Evolutionary conservation across 2,329 filamentous ascomycete genomes (phyloP), one percentile per base, ranked within the genome.

Genomic region (Fusarium nodosum): DNA sequence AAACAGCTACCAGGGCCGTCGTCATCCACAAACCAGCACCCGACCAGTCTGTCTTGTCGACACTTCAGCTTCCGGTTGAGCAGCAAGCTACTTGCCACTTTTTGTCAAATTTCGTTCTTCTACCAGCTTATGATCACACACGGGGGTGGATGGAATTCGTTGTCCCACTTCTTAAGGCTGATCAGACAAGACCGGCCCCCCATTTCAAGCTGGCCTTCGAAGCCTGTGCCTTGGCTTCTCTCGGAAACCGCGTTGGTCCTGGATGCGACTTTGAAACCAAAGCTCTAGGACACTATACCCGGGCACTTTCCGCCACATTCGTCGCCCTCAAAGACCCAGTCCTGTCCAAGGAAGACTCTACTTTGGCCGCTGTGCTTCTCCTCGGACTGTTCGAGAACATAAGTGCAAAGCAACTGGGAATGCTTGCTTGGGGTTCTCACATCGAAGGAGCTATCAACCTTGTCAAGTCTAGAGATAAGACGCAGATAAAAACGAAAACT

Each of bases 401-500:
- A 45, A 84, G 84, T 1, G 84, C 86, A 15, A 85, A 83, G 60
- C 83, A 86, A 54, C 77, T 86, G 51, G 85, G 83, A 34, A 84
- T 85, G 74, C 79, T 85, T 57, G 86, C 87, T 3, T 90, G 88
- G 88, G 87, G 86, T 6, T 87, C 87, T 12, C 88, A 90, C 70
- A 84, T 87, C n/a, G 86, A 89, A 63, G 88, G 87, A 5, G 88
- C 88, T n/a, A 84, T 90, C 33, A 85, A 88, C 68, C 79, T 90
- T 2, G 86, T 88, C 55, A 87, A 86, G 74, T 82, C 84, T 12
- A 83, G 88, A 46, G 87, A 87, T 7, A 84, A 82, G 69, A 83
- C 85, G 66, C 86, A 88, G 70, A 74, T 88, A 12, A 79, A 80
- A 42, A 87, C 85, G 16, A 84, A 83, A 74, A 79, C 82, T 4